These are phyloP conservation scores for Penicillium sp. DNA, from an alignment of 2,329 filamentous ascomycete species.

Conservation along the genomic window DNA sequence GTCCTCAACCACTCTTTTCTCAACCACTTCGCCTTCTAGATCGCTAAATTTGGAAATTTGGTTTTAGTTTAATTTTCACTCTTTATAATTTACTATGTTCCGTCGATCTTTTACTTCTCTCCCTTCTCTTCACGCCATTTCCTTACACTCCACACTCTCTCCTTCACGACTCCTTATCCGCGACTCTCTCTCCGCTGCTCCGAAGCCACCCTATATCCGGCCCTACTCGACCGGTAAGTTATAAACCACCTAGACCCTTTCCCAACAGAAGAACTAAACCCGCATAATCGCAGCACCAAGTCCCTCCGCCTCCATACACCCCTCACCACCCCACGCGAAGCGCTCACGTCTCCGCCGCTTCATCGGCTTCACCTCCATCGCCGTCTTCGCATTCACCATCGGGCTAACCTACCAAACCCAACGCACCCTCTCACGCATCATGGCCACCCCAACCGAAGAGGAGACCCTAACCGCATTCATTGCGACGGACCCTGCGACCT, in stretches of 20 bases:
- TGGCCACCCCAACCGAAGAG: conserved; percentile 57
- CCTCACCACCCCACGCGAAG: conserved; percentile 16
- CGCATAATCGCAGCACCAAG: conserved; percentile 5
- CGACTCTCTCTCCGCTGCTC: not conserved
- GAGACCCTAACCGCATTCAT: conserved; percentile 69
- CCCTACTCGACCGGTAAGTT: conserved; percentile 13
- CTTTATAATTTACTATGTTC: conserved; percentile 10
- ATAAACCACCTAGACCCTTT: not conserved
- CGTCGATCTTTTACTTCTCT: conserved; percentile 4
- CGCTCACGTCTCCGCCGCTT: conserved; percentile 35
- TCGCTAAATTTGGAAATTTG: not conserved
- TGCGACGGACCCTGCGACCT: conserved; percentile 52
- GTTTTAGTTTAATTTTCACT: not conserved
- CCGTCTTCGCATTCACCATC: conserved; percentile 33
- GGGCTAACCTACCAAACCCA: conserved; percentile 31
- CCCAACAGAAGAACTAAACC: not conserved
- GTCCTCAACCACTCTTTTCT: conserved; percentile 9
- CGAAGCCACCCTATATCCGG: not conserved
- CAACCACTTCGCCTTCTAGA: conserved; percentile 13
- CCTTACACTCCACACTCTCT: conserved; percentile 21
- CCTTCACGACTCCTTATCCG: conserved; percentile 7
- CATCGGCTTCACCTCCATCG: conserved; percentile 38
- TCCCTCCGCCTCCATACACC: conserved; percentile 1
- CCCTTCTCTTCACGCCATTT: conserved; percentile 10
- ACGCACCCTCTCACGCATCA: conserved; percentile 30